phyloP scores from a whole-genome alignment of 1,139 yeast genomes.

The Zhuliangozyma parablackwelliae region DNA sequence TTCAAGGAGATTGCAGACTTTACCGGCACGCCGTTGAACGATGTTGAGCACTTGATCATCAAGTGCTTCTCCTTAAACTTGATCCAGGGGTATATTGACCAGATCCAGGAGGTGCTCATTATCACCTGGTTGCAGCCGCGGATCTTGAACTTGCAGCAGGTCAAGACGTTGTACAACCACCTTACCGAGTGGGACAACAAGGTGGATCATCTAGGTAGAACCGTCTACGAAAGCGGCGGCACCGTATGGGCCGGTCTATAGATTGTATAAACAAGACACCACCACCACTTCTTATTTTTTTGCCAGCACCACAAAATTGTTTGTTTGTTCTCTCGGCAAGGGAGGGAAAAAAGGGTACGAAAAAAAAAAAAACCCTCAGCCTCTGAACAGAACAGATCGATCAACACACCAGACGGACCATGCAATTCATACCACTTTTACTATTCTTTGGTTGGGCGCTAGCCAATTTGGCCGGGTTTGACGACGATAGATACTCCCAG shows the following conservation, averaged over 20 bases:
- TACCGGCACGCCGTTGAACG: constrained; percentile 66
- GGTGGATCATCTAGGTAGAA: constrained; percentile 60
- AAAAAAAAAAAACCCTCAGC: not conserved
- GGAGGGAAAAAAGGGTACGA: not conserved
- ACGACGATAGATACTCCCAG: constrained; percentile 46
- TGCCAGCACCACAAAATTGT: too few relatives aligned
- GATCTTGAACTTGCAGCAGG: constrained; percentile 78
- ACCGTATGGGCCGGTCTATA: constrained; percentile 36
- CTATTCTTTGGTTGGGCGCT: constrained; percentile 7
- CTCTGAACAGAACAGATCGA: not conserved
- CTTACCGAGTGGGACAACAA: constrained; percentile 73
- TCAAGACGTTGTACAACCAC: constrained; percentile 68
- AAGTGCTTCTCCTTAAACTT: constrained; percentile 82
- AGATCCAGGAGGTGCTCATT: constrained; percentile 71
- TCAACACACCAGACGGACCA: not conserved
- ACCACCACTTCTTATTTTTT: too few relatives aligned
- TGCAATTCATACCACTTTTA: too few relatives aligned
- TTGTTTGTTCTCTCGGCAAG: too few relatives aligned
- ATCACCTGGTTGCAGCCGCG: constrained; percentile 96
- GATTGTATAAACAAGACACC: not conserved
- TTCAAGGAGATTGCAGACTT: constrained; percentile 69
- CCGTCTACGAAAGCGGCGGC: constrained; percentile 35
- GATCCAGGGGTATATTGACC: constrained; percentile 83
- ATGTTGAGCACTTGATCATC: constrained; percentile 88
- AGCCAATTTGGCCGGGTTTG: constrained; percentile 50